phyloP scores from a whole-genome alignment of 345 rosid species.

The Anacardium occidentale region DNA sequence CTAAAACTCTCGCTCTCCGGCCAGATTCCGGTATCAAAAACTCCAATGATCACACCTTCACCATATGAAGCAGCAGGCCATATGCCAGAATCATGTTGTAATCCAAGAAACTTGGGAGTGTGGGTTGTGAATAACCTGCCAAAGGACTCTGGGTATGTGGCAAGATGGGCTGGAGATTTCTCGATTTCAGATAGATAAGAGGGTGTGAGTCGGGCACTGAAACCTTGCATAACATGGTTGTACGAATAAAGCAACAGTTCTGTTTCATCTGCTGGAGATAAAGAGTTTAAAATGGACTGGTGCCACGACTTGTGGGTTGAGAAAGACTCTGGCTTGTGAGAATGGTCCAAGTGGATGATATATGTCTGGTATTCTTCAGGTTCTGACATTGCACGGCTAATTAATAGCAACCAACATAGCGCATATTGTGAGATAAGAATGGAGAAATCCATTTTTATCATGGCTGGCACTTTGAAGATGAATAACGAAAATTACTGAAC shows the following conservation, averaged over 20 bases:
- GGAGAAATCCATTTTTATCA: background rate
- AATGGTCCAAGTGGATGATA: constrained; percentile 34
- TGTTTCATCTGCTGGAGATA: constrained; percentile 9
- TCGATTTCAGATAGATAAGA: constrained; percentile 38
- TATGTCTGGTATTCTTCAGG: constrained; percentile 26
- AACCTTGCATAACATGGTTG: constrained; percentile 40
- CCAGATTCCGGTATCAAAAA: constrained; percentile 37
- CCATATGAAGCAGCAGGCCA: constrained; percentile 31
- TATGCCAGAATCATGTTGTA: constrained; percentile 17
- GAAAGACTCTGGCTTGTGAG: constrained; percentile 34
- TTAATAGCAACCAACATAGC: background rate
- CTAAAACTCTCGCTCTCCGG: constrained; percentile 32
- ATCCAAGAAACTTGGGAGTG: constrained; percentile 40
- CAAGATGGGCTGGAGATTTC: constrained; percentile 38
- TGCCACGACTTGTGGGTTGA: constrained; percentile 33
- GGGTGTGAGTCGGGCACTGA: constrained; percentile 43
- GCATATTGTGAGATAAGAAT: background rate
- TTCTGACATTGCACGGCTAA: constrained; percentile 7
- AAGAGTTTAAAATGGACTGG: constrained; percentile 18
- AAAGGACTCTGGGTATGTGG: constrained; percentile 31
- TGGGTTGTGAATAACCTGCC: constrained; percentile 40
- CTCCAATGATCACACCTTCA: constrained; percentile 33
- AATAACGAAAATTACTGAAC: background rate
- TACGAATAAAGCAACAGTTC: constrained; percentile 34
- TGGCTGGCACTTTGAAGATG: background rate